Conservation (phyloP, 805 yeast species). For the Myxozyma lipomycoides region DNA sequence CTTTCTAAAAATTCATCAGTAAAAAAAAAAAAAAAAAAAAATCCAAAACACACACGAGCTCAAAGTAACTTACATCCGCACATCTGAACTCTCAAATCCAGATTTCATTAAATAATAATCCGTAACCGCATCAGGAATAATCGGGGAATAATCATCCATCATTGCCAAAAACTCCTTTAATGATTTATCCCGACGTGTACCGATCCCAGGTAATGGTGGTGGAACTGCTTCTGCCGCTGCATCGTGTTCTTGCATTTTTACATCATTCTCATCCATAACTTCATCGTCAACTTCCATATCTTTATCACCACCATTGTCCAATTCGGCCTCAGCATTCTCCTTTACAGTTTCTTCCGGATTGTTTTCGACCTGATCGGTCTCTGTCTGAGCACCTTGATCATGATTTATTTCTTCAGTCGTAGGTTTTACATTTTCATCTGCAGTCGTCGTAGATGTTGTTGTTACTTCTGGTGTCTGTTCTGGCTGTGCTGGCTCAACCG, state of each 20-base stretch:
- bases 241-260: neutral
- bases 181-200: conserved; percentile 53
- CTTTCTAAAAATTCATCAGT: conserved; percentile 39
- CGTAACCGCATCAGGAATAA: conserved; percentile 94
- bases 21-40: neutral
- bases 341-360: neutral
- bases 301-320: neutral
- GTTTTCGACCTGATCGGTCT: conserved; percentile 20
- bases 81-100: conserved; percentile 78
- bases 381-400: conserved; percentile 5
- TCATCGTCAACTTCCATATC: conserved; percentile 5
- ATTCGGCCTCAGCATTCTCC: neutral
- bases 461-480: neutral
- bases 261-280: neutral
- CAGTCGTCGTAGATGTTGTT: neutral
- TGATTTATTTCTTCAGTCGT: conserved; percentile 10
- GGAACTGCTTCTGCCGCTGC: neutral
- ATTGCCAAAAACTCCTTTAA: conserved; percentile 76
- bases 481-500: neutral
- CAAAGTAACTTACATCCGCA: conserved; percentile 45
- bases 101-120: conserved; percentile 84
- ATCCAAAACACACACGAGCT: neutral
- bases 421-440: conserved; percentile 3
- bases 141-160: conserved; percentile 93
- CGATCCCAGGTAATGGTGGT: conserved; percentile 14